These are phyloP conservation scores for Boeremia exigua DNA, from an alignment of 2,329 filamentous ascomycete genomes.

Conservation along the genomic window DNA sequence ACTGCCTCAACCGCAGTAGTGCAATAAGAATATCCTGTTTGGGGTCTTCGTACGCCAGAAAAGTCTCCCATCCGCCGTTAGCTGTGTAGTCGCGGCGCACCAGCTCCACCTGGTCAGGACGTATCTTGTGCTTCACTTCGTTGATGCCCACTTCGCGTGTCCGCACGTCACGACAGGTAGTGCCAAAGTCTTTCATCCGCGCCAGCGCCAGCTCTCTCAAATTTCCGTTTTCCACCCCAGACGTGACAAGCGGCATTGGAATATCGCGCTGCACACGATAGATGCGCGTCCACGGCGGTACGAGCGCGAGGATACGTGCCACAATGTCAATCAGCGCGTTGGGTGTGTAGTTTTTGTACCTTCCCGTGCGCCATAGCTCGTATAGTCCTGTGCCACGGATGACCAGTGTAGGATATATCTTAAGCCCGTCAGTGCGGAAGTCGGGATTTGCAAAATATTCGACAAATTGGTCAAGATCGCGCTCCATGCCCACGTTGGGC, in stretches of 20 bases:
- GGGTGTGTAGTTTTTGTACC: slow-evolving; percentile 98
- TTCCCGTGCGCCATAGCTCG: slow-evolving; percentile 94
- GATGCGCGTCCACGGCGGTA: slow-evolving; percentile 97
- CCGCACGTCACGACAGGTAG: slow-evolving; percentile 92
- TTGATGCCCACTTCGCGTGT: slow-evolving; percentile 98
- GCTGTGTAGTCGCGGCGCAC: slow-evolving; percentile 92
- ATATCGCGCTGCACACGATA: slow-evolving; percentile 99
- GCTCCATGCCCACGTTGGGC: slow-evolving; percentile 97
- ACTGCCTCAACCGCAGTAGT: slow-evolving; percentile 86
- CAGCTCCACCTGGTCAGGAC: slow-evolving; percentile 93
- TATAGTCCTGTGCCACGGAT: slow-evolving; percentile 96
- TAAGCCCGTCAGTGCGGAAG: slow-evolving; percentile 94
- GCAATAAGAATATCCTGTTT: slow-evolving; percentile 98
- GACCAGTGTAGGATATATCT: slow-evolving; percentile 97
- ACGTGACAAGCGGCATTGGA: slow-evolving; percentile 99
- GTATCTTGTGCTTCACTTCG: slow-evolving; percentile 98
- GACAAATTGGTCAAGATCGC: slow-evolving; percentile 93
- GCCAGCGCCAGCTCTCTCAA: slow-evolving; percentile 89
- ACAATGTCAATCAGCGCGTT: slow-evolving; percentile 96
- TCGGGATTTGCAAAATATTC: slow-evolving; percentile 98
- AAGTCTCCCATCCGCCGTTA: slow-evolving; percentile 98
- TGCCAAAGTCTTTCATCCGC: slow-evolving; percentile 99
- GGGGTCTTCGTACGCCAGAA: slow-evolving; percentile 95
- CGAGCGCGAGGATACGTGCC: slow-evolving; percentile 90
- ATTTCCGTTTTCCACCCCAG: slow-evolving; percentile 97